phyloP scores from a whole-genome alignment of 768 basidiomycete species.

The Suillus fuscotomentosus region DNA sequence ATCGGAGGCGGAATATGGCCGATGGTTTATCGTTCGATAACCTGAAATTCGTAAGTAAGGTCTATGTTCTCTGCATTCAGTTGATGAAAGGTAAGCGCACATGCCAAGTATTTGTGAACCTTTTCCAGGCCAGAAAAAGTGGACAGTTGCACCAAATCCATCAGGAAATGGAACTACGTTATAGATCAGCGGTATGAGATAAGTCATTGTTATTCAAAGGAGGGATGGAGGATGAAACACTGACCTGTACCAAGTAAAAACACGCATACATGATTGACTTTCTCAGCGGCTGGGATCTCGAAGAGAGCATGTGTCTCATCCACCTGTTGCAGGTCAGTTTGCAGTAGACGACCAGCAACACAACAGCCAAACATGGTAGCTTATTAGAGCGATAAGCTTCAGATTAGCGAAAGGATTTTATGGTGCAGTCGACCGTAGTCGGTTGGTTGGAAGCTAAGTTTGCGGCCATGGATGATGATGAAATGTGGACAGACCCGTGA shows the following conservation, averaged over 20 bases:
- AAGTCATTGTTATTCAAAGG: slow-evolving; percentile 61
- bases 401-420: neutral
- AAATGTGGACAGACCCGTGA: slow-evolving; percentile 3
- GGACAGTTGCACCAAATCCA: slow-evolving; percentile 81
- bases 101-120: slow-evolving; percentile 86
- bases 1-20: slow-evolving; percentile 81
- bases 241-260: slow-evolving; percentile 78
- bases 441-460: neutral
- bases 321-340: slow-evolving; percentile 78
- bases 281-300: slow-evolving; percentile 65
- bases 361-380: slow-evolving; percentile 72
- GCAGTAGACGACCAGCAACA: slow-evolving; percentile 73
- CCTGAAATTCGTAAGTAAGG: slow-evolving; percentile 38
- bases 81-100: slow-evolving; percentile 42
- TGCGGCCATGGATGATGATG: slow-evolving; percentile 1
- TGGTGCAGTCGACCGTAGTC: neutral
- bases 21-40: slow-evolving; percentile 89
- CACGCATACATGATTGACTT: slow-evolving; percentile 84
- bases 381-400: neutral
- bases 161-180: slow-evolving; percentile 72
- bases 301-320: slow-evolving; percentile 84
- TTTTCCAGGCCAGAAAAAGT: slow-evolving; percentile 84
- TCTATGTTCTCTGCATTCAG: neutral
- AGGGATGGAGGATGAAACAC: slow-evolving; percentile 16
- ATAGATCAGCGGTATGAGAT: neutral